Conservation (phyloP, 768 basidiomycete species). For the Dendrothele bispora region DNA sequence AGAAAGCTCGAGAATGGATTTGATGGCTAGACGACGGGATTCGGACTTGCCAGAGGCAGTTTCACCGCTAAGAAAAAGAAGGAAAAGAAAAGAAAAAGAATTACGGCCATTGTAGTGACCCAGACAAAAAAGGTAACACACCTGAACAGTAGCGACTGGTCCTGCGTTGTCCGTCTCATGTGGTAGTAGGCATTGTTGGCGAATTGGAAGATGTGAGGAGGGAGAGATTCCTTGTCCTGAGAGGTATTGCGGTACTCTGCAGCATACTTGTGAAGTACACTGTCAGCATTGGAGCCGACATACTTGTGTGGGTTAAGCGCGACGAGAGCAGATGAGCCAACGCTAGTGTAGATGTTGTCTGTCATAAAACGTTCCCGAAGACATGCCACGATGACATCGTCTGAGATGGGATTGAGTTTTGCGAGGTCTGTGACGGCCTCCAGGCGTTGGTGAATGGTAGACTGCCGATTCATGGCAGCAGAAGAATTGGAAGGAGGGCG, state of each 20-base stretch:
- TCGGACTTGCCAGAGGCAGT: slow-evolving; percentile 95
- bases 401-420: slow-evolving; percentile 63
- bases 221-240: slow-evolving; percentile 55
- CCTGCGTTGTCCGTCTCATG: slow-evolving; percentile 91
- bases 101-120: too few relatives aligned
- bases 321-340: slow-evolving; percentile 74
- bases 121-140: slow-evolving; percentile 42
- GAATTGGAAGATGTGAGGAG: slow-evolving; percentile 91
- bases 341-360: slow-evolving; percentile 75
- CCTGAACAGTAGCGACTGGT: slow-evolving; percentile 88
- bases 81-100: not conserved
- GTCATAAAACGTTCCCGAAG: slow-evolving; percentile 86
- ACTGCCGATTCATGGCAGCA: slow-evolving; percentile 29
- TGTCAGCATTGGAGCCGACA: slow-evolving; percentile 79
- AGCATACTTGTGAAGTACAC: slow-evolving; percentile 81
- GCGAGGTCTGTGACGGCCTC: slow-evolving; percentile 74
- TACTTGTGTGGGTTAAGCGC: slow-evolving; percentile 95
- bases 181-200: slow-evolving; percentile 94
- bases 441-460: slow-evolving; percentile 60
- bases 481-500: slow-evolving; percentile 14
- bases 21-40: slow-evolving; percentile 85
- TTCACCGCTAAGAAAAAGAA: slow-evolving; percentile 68
- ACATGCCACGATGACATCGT: slow-evolving; percentile 83
- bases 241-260: slow-evolving; percentile 79
- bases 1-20: slow-evolving; percentile 87